Percentiles rank a stretch among this genome's conserved stretches.
These are phyloP conservation scores for Pseudogymnoascus sp. DNA, from an alignment of 2,329 filamentous ascomycete species.

Conservation along the genomic window DNA sequence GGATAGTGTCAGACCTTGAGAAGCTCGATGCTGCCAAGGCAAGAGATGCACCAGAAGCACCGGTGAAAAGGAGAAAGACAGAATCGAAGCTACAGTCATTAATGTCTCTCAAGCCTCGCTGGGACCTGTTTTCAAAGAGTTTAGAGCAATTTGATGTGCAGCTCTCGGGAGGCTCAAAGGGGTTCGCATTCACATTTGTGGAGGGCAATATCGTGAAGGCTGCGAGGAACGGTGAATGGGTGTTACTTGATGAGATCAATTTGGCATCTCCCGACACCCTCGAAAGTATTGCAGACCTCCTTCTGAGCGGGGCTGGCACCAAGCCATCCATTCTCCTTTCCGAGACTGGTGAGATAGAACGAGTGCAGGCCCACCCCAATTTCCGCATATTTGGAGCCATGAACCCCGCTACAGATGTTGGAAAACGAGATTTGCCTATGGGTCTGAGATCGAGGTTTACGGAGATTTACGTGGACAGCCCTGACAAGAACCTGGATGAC, in stretches of 20 bases:
- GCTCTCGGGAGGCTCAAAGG: conserved; percentile 62
- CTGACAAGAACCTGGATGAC: conserved; percentile 80
- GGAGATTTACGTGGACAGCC: conserved; percentile 87
- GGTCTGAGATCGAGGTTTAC: conserved; percentile 90
- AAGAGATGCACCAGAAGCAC: conserved; percentile 48
- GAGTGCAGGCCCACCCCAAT: conserved; percentile 79
- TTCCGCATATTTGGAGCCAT: conserved; percentile 98
- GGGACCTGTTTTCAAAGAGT: conserved; percentile 71
- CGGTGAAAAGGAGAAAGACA: conserved; percentile 61
- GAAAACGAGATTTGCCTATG: conserved; percentile 86
- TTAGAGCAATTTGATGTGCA: conserved; percentile 76
- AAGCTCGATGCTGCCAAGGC: conserved; percentile 33
- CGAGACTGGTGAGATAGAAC: conserved; percentile 88
- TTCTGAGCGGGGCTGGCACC: conserved; percentile 64
- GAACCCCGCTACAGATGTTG: conserved; percentile 97
- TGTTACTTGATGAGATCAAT: conserved; percentile 95
- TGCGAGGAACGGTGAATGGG: conserved; percentile 93
- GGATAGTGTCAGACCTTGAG: conserved; percentile 52
- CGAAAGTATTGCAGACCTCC: conserved; percentile 83
- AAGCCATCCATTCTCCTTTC: conserved; percentile 80
- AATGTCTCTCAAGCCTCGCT: conserved; percentile 54
- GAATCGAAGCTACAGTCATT: conserved; percentile 60
- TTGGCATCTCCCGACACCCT: conserved; percentile 89
- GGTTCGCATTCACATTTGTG: conserved; percentile 89
- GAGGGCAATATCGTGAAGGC: conserved; percentile 96